A percentile compares a stretch with the other conserved stretches of the same genome.
Conservation (phyloP, 164 flowering plant genomes). For the Stephania japonica region DNA sequence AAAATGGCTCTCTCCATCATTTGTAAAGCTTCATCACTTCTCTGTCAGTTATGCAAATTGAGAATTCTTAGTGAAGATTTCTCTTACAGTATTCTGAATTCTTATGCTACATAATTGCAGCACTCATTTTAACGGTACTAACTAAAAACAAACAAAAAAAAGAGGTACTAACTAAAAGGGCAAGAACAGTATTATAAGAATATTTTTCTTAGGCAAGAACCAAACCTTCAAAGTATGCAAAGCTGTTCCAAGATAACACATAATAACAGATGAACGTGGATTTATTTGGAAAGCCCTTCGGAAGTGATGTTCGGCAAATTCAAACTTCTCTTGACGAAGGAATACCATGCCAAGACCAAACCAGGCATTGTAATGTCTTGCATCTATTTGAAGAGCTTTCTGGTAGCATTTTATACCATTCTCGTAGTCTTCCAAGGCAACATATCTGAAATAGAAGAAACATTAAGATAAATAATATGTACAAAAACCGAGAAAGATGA, state of each 20-base stretch:
- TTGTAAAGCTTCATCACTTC: constrained; percentile 69
- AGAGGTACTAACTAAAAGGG: not conserved
- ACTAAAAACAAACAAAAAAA: too few species aligned
- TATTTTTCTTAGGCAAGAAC: not conserved
- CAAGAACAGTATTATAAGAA: not conserved
- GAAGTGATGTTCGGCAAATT: constrained; percentile 91
- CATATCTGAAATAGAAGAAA: constrained; percentile 45
- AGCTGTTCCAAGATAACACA: constrained; percentile 96
- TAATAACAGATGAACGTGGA: constrained; percentile 86
- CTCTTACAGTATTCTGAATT: not conserved
- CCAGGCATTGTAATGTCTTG: constrained; percentile 94
- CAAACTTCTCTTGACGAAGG: constrained; percentile 92
- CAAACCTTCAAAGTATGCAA: constrained; percentile 80
- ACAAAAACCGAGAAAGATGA: not conserved
- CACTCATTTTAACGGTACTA: too few species aligned
- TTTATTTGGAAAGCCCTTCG: constrained; percentile 82
- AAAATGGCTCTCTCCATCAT: constrained; percentile 83
- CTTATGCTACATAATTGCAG: not conserved
- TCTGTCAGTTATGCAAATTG: constrained; percentile 36
- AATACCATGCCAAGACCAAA: constrained; percentile 95
- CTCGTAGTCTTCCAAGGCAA: constrained; percentile 89
- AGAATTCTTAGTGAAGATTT: not conserved
- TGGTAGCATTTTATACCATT: constrained; percentile 90
- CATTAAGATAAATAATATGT: not conserved
- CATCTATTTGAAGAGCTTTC: constrained; percentile 72